Conservation (phyloP, 2,329 filamentous ascomycete species). For the Cordyceps farinosa region DNA sequence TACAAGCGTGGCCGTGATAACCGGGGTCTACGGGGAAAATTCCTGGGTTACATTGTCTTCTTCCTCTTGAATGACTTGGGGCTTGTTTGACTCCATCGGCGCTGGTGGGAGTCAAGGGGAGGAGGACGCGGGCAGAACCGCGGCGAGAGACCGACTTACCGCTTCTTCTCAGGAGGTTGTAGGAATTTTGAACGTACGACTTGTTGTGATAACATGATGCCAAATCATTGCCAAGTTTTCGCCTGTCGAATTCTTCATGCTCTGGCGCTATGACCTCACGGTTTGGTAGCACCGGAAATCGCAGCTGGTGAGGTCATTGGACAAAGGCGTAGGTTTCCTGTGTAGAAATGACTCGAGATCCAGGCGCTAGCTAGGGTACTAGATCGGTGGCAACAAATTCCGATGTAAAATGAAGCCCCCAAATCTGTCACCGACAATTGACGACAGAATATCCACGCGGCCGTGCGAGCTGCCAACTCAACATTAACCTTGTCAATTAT, state of each 20-base stretch:
- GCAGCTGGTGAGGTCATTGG: neutral
- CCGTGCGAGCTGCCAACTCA: slow-evolving; percentile 3
- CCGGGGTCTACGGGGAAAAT: neutral
- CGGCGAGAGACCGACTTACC: neutral
- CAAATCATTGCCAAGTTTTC: neutral
- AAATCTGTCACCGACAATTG: neutral
- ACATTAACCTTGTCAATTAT: neutral
- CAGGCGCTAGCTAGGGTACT: neutral
- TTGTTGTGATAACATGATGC: neutral
- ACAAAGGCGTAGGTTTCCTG: neutral
- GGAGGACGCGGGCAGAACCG: neutral
- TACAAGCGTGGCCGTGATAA: slow-evolving; percentile 2
- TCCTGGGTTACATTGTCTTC: neutral
- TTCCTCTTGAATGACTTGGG: too few relatives aligned
- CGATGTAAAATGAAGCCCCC: neutral
- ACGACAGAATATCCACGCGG: neutral
- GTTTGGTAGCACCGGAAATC: neutral
- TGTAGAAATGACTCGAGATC: neutral
- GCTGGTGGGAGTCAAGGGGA: neutral
- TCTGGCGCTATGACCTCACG: slow-evolving; percentile 4
- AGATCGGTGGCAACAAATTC: neutral
- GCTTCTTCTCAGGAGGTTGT: neutral
- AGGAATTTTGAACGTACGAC: neutral
- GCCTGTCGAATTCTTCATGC: too few relatives aligned
- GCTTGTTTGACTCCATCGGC: neutral